Base-by-base conservation (phyloP, 1,284 basidiomycete genomes). In the Ceratobasidium sp. region DNA sequence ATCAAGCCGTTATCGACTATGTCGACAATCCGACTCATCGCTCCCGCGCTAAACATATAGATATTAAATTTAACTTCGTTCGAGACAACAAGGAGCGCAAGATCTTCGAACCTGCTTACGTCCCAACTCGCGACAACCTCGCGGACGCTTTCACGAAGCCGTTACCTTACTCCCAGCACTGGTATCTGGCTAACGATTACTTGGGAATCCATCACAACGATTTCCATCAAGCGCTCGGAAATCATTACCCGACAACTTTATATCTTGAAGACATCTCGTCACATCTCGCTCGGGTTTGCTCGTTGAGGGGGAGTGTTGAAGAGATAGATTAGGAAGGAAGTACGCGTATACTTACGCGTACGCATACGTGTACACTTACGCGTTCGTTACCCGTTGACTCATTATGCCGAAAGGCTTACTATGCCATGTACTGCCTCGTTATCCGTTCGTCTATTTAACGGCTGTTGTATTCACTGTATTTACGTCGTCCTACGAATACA, bases 101-200 rank as follows among this genome's bases (percentile, higher is more conserved):
- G 0, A 18, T 64, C 3, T 55, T 83, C 28, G 3, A 23, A 1
- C 39, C 83, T 2, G 4, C 55, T 1, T 82, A 81, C 28, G 72
- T 83, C 3, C 69, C 79, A 7, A 81, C 81, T 33, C 23, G 15
- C 15, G 71, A 80, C 1, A 83, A 80, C 42, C 13, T 79, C 2
- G 80, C 83, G 0, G 80, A 83, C 28, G 67, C 81, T 7, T 78
- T 84, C 44, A 84, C 83, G 0, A 84, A 84, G 66, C 18, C 68
- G 18, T 28, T 70, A 6, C 49, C 56, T 77, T 2, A 53, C 44
- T 10, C 68, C 12, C 51, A 53, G 51, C 40, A 46, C 23, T 67
- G 64, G 64, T 49, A 67, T 23, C 44, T 67, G 6, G 64, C 64
- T 5, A 67, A 67, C 44, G 13, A 10, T 46, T 67, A 46, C 64